phyloP scores from a whole-genome alignment of 164 flowering plant genomes.

The Warburgia ugandensis region DNA sequence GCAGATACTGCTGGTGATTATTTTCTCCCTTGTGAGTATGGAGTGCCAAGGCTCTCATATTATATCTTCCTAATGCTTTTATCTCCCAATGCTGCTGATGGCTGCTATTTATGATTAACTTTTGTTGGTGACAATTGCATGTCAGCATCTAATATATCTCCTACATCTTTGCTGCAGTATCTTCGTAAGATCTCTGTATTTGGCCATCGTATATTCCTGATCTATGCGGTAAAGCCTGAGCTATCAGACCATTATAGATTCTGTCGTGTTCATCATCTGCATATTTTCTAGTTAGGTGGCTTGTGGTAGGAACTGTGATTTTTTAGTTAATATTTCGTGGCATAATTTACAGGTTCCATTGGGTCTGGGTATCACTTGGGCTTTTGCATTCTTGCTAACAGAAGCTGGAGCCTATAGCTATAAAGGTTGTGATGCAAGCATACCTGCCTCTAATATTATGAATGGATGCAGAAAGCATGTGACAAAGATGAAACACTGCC shows the following conservation, averaged over 20 bases:
- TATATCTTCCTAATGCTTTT: too few species aligned
- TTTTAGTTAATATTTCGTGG: not conserved
- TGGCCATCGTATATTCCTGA: conserved; percentile 88
- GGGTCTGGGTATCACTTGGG: conserved; percentile 93
- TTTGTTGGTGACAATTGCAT: not conserved
- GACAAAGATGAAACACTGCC: conserved; percentile 74
- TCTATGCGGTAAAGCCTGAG: conserved; percentile 74
- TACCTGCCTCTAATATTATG: conserved; percentile 78
- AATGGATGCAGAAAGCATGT: conserved; percentile 82
- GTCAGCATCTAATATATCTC: conserved; percentile 6
- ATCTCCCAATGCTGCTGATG: too few species aligned
- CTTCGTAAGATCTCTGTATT: conserved; percentile 86
- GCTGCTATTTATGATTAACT: not conserved
- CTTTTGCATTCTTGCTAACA: conserved; percentile 73
- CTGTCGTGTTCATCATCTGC: not conserved
- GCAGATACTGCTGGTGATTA: conserved; percentile 76
- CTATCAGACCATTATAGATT: not conserved
- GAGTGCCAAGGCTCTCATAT: too few species aligned
- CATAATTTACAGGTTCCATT: conserved; percentile 72
- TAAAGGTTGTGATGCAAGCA: conserved; percentile 74
- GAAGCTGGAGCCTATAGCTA: conserved; percentile 87
- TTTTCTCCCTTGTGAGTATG: conserved; percentile 83
- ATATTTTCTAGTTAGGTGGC: not conserved
- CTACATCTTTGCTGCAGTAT: conserved; percentile 53
- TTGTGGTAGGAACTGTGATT: not conserved